Evolutionary conservation across 2,329 filamentous ascomycete genomes (phyloP).

Genomic region (Daldinia eschscholtzii): DNA sequence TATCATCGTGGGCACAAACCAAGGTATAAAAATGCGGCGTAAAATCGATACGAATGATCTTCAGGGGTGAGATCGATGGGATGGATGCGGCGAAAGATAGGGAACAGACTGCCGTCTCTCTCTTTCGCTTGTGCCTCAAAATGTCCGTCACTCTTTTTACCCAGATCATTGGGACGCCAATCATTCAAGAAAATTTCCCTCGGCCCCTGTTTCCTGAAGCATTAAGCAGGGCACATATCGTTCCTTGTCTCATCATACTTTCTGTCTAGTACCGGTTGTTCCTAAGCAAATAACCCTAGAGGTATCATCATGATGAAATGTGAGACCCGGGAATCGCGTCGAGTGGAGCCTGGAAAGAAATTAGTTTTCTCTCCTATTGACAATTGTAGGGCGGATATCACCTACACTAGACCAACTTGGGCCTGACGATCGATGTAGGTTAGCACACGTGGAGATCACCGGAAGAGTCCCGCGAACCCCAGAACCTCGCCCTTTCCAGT

Average conservation of each 20-base stretch:
- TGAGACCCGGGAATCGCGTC: slow-evolving; percentile 29
- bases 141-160: slow-evolving; percentile 28
- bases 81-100: slow-evolving; percentile 26
- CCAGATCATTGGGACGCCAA: slow-evolving; percentile 42
- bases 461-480: slow-evolving; percentile 48
- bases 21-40: slow-evolving; percentile 27
- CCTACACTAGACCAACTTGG: slow-evolving; percentile 39
- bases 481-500: slow-evolving; percentile 41
- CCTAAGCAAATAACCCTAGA: slow-evolving; percentile 22
- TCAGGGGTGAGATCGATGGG: slow-evolving; percentile 39
- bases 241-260: slow-evolving; percentile 20
- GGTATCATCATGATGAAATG: slow-evolving; percentile 36
- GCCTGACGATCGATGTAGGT: slow-evolving; percentile 36
- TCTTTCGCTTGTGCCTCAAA: slow-evolving; percentile 25
- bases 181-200: slow-evolving; percentile 17
- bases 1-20: slow-evolving; percentile 19
- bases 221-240: slow-evolving; percentile 12
- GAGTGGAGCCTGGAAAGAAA: slow-evolving; percentile 25
- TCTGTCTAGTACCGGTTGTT: slow-evolving; percentile 12
- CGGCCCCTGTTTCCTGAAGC: slow-evolving; percentile 20
- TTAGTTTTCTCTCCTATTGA: slow-evolving; percentile 27
- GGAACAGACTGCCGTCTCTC: slow-evolving; percentile 22
- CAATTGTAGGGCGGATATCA: slow-evolving; percentile 36
- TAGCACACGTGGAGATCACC: slow-evolving; percentile 46
- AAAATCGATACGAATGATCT: slow-evolving; percentile 30